These are phyloP conservation scores for Eremomyces bilateralis DNA, from an alignment of 495 filamentous ascomycete genomes.

Conservation along the genomic window DNA sequence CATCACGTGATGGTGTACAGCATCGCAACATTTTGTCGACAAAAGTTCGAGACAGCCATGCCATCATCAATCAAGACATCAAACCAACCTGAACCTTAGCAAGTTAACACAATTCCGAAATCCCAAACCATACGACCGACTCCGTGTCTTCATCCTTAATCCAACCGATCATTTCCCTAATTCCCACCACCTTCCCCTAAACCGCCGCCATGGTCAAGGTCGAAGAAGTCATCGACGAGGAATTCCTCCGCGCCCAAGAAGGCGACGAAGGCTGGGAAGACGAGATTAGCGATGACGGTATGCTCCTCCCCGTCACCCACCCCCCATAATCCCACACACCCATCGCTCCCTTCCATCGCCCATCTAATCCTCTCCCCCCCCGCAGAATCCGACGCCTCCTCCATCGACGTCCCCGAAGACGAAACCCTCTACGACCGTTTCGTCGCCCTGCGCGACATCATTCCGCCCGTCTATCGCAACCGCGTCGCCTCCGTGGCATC, in stretches of 20 bases:
- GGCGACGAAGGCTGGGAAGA: slow-evolving; percentile 64
- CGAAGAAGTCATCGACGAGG: slow-evolving; percentile 85
- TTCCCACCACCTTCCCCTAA: too few species aligned
- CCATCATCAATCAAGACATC: too few species aligned
- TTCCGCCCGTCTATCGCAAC: slow-evolving; percentile 64
- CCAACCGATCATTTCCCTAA: too few species aligned
- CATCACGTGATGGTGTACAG: too few species aligned
- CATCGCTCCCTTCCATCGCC: slow-evolving; percentile 3
- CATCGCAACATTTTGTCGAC: too few species aligned
- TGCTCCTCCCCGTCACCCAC: slow-evolving; percentile 4
- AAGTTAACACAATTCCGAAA: too few species aligned
- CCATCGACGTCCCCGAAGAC: slow-evolving; percentile 20
- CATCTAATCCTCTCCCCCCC: background rate
- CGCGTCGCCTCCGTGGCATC: slow-evolving; percentile 36
- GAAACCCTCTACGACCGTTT: slow-evolving; percentile 61
- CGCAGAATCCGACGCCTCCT: slow-evolving; percentile 16
- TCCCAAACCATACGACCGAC: too few species aligned
- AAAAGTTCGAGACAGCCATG: too few species aligned
- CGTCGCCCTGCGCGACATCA: slow-evolving; percentile 71
- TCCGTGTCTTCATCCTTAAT: too few species aligned
- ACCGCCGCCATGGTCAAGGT: slow-evolving; percentile 99
- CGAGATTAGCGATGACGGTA: slow-evolving; percentile 70
- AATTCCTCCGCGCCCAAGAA: slow-evolving; percentile 57
- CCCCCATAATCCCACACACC: slow-evolving; percentile 2
- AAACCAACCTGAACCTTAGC: too few species aligned